A percentile compares a stretch with the other conserved stretches of the same genome.
These are phyloP conservation scores for Fomitopsis pinicola DNA, from an alignment of 1,284 basidiomycete species.

Conservation along the genomic window DNA sequence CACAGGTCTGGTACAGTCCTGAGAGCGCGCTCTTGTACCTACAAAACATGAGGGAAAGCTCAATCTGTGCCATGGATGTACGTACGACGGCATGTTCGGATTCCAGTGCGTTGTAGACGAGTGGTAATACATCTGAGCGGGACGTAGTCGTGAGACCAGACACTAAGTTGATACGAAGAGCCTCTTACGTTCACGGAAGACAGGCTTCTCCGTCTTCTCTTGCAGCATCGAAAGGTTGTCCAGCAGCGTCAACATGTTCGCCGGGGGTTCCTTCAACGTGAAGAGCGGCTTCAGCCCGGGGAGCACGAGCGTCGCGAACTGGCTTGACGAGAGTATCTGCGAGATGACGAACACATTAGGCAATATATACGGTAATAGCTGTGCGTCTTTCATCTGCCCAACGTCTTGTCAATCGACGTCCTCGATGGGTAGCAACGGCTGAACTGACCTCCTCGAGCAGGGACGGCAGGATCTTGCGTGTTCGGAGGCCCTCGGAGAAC, in stretches of 20 bases:
- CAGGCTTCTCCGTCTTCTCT: constrained; percentile 81
- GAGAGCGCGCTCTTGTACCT: constrained; percentile 92
- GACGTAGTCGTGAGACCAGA: background rate
- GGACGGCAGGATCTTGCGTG: constrained; percentile 90
- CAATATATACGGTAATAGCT: constrained; percentile 92
- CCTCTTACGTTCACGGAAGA: constrained; percentile 84
- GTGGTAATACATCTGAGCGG: constrained; percentile 79
- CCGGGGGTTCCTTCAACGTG: constrained; percentile 89
- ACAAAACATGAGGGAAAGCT: constrained; percentile 10
- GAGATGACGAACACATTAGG: constrained; percentile 97
- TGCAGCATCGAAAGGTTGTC: constrained; percentile 89
- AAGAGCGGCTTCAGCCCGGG: constrained; percentile 92
- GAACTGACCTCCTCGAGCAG: constrained; percentile 83
- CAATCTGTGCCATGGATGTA: background rate
- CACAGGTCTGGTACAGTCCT: constrained; percentile 84
- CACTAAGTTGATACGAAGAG: background rate
- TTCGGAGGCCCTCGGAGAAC: constrained; percentile 86
- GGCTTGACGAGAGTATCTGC: constrained; percentile 68
- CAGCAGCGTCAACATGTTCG: constrained; percentile 91
- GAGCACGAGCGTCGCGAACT: constrained; percentile 82
- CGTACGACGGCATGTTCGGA: constrained; percentile 81
- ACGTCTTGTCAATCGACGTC: background rate
- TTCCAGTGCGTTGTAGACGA: constrained; percentile 94
- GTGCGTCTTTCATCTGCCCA: constrained; percentile 85
- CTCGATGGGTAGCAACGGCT: background rate